A percentile compares a stretch with the other conserved stretches of the same genome.
Conservation (phyloP, 768 basidiomycete genomes). For the Gloeostereum incarnatum region DNA sequence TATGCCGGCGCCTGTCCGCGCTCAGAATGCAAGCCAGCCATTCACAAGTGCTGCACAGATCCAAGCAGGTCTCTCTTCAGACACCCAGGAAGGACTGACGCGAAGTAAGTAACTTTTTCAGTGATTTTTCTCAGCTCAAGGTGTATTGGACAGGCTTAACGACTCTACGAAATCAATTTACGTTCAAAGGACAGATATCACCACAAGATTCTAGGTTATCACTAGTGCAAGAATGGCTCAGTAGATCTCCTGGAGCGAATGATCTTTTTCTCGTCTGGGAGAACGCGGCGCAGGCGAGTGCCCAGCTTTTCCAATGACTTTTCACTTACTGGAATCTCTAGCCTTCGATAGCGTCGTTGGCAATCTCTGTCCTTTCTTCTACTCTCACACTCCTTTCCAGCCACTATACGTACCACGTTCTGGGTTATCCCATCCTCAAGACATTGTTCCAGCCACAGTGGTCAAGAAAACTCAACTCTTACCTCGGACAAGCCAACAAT, state of each 20-base stretch:
- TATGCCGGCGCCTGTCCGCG: too few species aligned
- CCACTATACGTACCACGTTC: conserved; percentile 59
- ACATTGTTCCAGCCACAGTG: conserved; percentile 45
- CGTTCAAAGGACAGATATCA: conserved; percentile 35
- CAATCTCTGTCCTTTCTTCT: conserved; percentile 46
- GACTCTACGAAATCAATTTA: conserved; percentile 55
- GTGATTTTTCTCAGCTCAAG: too few species aligned
- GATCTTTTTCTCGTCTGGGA: conserved; percentile 64
- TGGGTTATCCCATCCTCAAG: conserved; percentile 57
- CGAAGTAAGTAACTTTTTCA: too few species aligned
- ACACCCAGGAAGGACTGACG: too few species aligned
- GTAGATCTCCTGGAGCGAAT: conserved; percentile 39
- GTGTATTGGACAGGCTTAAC: conserved; percentile 31
- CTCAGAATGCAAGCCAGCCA: too few species aligned
- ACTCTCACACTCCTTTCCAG: conserved; percentile 54
- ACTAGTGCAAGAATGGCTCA: conserved; percentile 57
- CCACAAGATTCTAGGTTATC: conserved; percentile 52
- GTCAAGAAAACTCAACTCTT: conserved; percentile 49
- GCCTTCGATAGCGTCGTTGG: conserved; percentile 29
- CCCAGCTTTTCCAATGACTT: neutral
- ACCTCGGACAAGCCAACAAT: conserved; percentile 50
- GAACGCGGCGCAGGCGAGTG: conserved; percentile 35
- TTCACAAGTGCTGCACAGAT: too few species aligned
- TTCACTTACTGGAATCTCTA: conserved; percentile 23
- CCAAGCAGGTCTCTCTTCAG: too few species aligned